These are phyloP conservation scores for Bassia scoparia DNA, from an alignment of 148 eudicot species.

Conservation along the genomic window DNA sequence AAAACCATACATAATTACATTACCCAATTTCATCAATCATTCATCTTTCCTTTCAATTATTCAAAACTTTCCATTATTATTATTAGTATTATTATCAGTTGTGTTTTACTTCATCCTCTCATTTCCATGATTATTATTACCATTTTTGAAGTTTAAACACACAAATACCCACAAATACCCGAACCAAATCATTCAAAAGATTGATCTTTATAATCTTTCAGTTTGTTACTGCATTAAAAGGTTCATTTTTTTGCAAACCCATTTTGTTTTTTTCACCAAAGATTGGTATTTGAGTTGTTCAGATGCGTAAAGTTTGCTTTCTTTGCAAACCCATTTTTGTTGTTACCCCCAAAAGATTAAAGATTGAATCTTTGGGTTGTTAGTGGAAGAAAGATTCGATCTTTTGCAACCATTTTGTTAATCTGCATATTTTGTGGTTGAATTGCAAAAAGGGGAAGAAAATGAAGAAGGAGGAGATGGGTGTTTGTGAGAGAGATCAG, in stretches of 20 bases:
- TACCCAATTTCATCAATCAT: background rate
- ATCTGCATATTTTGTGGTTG: background rate
- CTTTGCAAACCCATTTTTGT: no score
- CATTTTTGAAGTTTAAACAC: no score
- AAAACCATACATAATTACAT: background rate
- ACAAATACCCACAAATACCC: background rate
- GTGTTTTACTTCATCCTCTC: no score
- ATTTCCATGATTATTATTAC: no score
- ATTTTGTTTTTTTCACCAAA: background rate
- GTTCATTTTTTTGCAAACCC: background rate
- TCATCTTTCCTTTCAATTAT: no score
- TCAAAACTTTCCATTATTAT: no score
- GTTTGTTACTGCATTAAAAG: background rate
- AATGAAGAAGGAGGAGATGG: slow-evolving; percentile 61
- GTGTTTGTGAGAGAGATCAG: slow-evolving; percentile 81
- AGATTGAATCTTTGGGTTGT: background rate
- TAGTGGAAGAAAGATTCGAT: background rate
- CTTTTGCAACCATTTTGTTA: background rate
- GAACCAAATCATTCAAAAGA: slow-evolving; percentile 7
- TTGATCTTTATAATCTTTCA: slow-evolving; percentile 17
- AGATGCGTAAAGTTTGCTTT: no score
- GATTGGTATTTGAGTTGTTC: no score
- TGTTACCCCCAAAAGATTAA: no score
- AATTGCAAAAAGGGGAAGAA: background rate
- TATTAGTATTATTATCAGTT: no score